phyloP scores from a whole-genome alignment of 2,329 filamentous ascomycete genomes.

The Elsinoe australis region DNA sequence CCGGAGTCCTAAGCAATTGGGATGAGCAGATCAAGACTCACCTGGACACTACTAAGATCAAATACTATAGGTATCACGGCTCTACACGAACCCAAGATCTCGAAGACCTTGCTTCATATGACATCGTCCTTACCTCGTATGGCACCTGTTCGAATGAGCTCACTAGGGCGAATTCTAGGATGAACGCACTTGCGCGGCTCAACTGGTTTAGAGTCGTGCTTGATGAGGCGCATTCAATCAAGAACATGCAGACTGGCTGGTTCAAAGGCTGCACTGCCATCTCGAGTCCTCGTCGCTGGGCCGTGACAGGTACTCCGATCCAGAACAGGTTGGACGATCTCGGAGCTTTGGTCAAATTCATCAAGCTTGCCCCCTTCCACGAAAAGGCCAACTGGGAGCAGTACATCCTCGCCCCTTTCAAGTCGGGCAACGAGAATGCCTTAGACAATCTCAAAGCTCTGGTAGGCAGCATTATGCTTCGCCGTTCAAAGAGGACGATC shows the following conservation, averaged over 20 bases:
- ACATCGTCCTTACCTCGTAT: constrained; percentile 89
- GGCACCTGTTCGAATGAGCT: constrained; percentile 73
- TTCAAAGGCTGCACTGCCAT: constrained; percentile 79
- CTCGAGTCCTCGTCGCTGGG: constrained; percentile 78
- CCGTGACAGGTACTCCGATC: constrained; percentile 92
- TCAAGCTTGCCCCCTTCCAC: constrained; percentile 78
- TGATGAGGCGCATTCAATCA: constrained; percentile 91
- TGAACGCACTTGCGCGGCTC: constrained; percentile 63
- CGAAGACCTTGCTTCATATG: constrained; percentile 60
- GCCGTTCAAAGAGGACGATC: constrained; percentile 86
- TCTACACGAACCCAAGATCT: constrained; percentile 63
- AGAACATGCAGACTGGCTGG: constrained; percentile 71
- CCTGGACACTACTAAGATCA: constrained; percentile 56
- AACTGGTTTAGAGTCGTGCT: constrained; percentile 92
- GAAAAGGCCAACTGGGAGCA: constrained; percentile 67
- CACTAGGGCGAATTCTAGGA: constrained; percentile 30
- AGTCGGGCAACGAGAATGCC: constrained; percentile 74
- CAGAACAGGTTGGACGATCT: constrained; percentile 91
- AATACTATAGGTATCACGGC: constrained; percentile 81
- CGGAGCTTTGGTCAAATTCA: constrained; percentile 75
- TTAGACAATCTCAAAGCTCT: constrained; percentile 78
- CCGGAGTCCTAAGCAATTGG: constrained; percentile 92
- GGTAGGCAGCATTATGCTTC: constrained; percentile 88
- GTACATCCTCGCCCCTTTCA: constrained; percentile 78
- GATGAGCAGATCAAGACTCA: constrained; percentile 84